These are phyloP conservation scores for Diaporthe sp. DNA, from an alignment of 2,329 filamentous ascomycete species.

Conservation along the genomic window DNA sequence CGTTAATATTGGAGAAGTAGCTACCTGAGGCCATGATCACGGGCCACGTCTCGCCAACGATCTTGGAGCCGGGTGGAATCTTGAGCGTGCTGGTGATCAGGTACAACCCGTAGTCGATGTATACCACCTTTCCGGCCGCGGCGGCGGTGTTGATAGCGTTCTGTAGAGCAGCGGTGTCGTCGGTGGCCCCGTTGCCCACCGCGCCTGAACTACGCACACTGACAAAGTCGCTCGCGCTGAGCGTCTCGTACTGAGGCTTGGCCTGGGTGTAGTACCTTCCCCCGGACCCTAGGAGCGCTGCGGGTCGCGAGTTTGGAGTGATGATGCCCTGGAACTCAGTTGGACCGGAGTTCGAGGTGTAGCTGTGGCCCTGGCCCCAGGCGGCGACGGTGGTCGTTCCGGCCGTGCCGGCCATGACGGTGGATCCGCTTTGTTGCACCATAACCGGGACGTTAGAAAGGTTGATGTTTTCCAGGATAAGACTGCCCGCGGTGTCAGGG, in stretches of 20 bases:
- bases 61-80: conserved; percentile 60
- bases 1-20: conserved; percentile 69
- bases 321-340: conserved; percentile 62
- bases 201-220: conserved; percentile 53
- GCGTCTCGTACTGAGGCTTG: conserved; percentile 79
- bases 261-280: conserved; percentile 72
- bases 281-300: conserved; percentile 63
- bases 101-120: conserved; percentile 71
- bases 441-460: conserved; percentile 55
- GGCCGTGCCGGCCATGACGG: conserved; percentile 69
- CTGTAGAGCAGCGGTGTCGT: conserved; percentile 73
- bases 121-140: conserved; percentile 63
- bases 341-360: conserved; percentile 59
- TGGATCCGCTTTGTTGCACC: conserved; percentile 53
- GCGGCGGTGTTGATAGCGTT: conserved; percentile 66
- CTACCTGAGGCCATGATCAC: conserved; percentile 68
- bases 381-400: conserved; percentile 65
- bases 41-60: conserved; percentile 71
- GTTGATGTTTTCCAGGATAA: conserved; percentile 68
- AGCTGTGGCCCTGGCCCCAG: conserved; percentile 79
- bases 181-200: conserved; percentile 67
- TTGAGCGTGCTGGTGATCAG: conserved; percentile 61
- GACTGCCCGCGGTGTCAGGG: conserved; percentile 64
- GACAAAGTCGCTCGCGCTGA: conserved; percentile 71
- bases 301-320: conserved; percentile 63